phyloP scores from a whole-genome alignment of 768 basidiomycete species.

The Amanita polypyramis region DNA sequence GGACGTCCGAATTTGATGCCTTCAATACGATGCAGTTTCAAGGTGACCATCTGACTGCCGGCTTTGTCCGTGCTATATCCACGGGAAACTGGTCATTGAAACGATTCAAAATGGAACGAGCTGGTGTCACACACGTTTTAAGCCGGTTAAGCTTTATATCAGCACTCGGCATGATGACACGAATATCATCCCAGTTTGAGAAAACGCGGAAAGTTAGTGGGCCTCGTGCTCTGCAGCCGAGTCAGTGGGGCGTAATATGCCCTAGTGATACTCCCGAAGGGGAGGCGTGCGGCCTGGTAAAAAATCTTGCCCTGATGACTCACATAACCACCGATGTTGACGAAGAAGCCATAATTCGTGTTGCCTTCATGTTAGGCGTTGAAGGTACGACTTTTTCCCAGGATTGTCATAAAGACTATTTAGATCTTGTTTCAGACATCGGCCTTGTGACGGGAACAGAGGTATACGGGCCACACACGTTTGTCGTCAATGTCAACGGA shows the following conservation, averaged over 20 bases:
- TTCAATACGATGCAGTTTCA: constrained; percentile 92
- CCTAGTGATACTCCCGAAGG: constrained; percentile 99
- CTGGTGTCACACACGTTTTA: constrained; percentile 96
- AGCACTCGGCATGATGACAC: constrained; percentile 99
- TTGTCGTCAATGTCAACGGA: constrained; percentile 95
- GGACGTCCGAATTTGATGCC: constrained; percentile 91
- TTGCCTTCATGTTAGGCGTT: constrained; percentile 93
- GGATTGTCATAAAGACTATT: not conserved
- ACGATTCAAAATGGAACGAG: constrained; percentile 98
- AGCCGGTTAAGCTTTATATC: constrained; percentile 94
- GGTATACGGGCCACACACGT: constrained; percentile 88
- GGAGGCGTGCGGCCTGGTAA: constrained; percentile 97
- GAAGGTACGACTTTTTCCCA: constrained; percentile 50
- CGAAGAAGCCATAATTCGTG: constrained; percentile 83
- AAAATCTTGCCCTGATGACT: constrained; percentile 98
- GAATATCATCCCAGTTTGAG: constrained; percentile 97
- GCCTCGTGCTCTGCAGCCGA: constrained; percentile 91
- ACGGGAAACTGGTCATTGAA: constrained; percentile 99
- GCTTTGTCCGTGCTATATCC: constrained; percentile 94
- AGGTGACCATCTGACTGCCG: constrained; percentile 92
- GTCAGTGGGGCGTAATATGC: constrained; percentile 98
- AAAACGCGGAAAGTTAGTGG: constrained; percentile 99
- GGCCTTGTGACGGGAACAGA: constrained; percentile 86
- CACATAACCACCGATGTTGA: constrained; percentile 99
- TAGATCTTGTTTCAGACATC: constrained; percentile 53